Conservation (phyloP, 164 flowering plant species). For the grape (Vitis vinifera) region ASM3070453v1 NC_081810.1:1710501-1711000, state of each 20-base stretch:
- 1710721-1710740: neutral
- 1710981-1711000: slow-evolving; percentile 5
- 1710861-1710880: slow-evolving; percentile 12
- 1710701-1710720: neutral
- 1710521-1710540: neutral
- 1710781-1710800: slow-evolving; percentile 2
- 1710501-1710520: neutral
- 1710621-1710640: neutral
- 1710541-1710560: neutral
- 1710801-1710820: neutral
- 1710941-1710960: slow-evolving; percentile 11
- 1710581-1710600: slow-evolving; percentile 2
- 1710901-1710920: neutral
- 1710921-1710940: neutral
- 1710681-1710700: neutral
- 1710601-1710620: neutral
- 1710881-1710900: neutral
- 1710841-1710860: neutral
- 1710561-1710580: neutral
- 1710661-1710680: neutral
- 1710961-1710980: slow-evolving; percentile 1
- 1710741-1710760: slow-evolving; percentile 2
- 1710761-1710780: neutral
- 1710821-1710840: slow-evolving; percentile 8
- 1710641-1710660: neutral